phyloP scores from a whole-genome alignment of 1,139 yeast species.

The Kodamaea sp. region DNA sequence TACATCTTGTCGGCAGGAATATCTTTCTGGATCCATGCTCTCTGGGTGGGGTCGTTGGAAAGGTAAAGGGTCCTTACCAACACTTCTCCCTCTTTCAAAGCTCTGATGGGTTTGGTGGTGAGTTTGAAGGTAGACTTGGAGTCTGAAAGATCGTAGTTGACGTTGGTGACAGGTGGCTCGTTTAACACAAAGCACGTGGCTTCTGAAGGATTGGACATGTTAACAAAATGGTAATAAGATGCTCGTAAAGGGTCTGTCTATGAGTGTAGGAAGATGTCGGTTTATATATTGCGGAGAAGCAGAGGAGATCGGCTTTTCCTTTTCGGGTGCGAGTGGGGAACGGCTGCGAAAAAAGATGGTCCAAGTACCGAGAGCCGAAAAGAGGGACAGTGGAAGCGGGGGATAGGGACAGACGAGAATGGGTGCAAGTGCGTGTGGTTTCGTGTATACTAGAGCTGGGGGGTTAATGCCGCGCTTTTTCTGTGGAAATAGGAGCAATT shows the following conservation, averaged over 20 bases:
- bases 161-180: slow-evolving; percentile 17
- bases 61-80: slow-evolving; percentile 48
- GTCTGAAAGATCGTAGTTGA: slow-evolving; percentile 12
- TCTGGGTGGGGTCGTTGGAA: slow-evolving; percentile 71
- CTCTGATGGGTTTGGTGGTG: slow-evolving; percentile 16
- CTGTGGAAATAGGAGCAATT: too few species aligned
- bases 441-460: too few species aligned
- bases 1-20: slow-evolving; percentile 46
- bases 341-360: not conserved
- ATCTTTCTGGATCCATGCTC: slow-evolving; percentile 56
- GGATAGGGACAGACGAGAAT: too few species aligned
- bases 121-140: slow-evolving; percentile 36
- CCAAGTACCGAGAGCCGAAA: too few species aligned
- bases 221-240: too few species aligned
- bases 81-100: slow-evolving; percentile 44
- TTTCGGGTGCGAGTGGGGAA: too few species aligned
- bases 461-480: too few species aligned
- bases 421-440: too few species aligned
- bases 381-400: too few species aligned
- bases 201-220: slow-evolving; percentile 9
- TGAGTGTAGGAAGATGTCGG: too few species aligned
- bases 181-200: slow-evolving; percentile 16
- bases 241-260: too few species aligned
- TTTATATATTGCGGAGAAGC: too few species aligned
- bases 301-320: not conserved